These are phyloP conservation scores for Penicillium crustosum DNA, from an alignment of 2,329 filamentous ascomycete species.

Conservation along the genomic window DNA sequence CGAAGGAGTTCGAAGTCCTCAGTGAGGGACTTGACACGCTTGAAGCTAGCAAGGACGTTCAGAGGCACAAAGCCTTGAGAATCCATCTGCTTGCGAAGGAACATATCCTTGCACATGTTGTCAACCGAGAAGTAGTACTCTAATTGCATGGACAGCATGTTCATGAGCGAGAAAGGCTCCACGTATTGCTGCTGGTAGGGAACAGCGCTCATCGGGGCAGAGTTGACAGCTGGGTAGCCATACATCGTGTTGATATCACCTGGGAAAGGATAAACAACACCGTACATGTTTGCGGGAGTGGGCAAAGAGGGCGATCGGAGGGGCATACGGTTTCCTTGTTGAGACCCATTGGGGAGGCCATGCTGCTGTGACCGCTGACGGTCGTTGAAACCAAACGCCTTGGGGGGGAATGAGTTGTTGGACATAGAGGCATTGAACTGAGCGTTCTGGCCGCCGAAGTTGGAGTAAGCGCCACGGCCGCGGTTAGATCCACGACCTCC, in stretches of 20 bases:
- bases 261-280: constrained; percentile 44
- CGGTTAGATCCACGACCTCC: constrained; percentile 43
- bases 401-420: constrained; percentile 43
- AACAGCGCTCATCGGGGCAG: constrained; percentile 56
- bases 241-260: constrained; percentile 55
- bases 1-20: constrained; percentile 73
- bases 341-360: constrained; percentile 37
- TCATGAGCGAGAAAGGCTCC: constrained; percentile 57
- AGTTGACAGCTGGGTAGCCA: constrained; percentile 56
- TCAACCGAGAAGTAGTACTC: constrained; percentile 98
- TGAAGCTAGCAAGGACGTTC: constrained; percentile 78
- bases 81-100: constrained; percentile 87
- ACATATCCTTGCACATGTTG: constrained; percentile 91
- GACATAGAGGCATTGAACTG: constrained; percentile 41
- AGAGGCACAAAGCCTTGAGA: constrained; percentile 87
- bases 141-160: constrained; percentile 62
- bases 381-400: constrained; percentile 44
- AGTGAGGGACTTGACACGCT: constrained; percentile 73
- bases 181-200: constrained; percentile 59
- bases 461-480: constrained; percentile 39
- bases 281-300: constrained; percentile 52
- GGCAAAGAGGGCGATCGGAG: constrained; percentile 64
- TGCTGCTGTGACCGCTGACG: constrained; percentile 45
- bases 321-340: constrained; percentile 52
- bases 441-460: constrained; percentile 37